Conservation (phyloP, 2,329 filamentous ascomycete species). For the Aureobasidium musti region DNA sequence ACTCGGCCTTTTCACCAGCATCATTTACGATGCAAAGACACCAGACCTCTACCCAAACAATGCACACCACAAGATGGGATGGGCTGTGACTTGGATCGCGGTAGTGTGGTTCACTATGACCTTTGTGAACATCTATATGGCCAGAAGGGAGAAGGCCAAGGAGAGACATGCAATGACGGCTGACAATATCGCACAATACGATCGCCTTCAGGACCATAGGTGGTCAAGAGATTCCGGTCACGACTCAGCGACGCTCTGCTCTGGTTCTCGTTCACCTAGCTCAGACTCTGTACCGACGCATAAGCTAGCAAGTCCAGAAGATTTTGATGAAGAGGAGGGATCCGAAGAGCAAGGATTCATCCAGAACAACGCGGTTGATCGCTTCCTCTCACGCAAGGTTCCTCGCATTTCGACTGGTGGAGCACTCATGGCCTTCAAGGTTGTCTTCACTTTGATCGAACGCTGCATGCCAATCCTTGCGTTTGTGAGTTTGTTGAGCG, state of each 20-base stretch:
- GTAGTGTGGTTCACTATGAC: constrained; percentile 68
- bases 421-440: constrained; percentile 59
- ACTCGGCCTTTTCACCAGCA: constrained; percentile 63
- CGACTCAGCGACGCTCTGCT: constrained; percentile 34
- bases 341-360: constrained; percentile 50
- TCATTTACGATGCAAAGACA: constrained; percentile 72
- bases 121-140: constrained; percentile 60
- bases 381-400: constrained; percentile 35
- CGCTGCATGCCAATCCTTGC: constrained; percentile 73
- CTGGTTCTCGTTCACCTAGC: constrained; percentile 40
- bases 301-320: constrained; percentile 28
- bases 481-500: constrained; percentile 70
- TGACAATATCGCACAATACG: constrained; percentile 42
- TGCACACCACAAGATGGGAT: constrained; percentile 79
- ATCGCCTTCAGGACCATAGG: constrained; percentile 41
- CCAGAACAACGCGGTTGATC: constrained; percentile 38
- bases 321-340: constrained; percentile 51
- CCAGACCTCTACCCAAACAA: constrained; percentile 84
- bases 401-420: constrained; percentile 47
- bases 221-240: constrained; percentile 48
- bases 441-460: constrained; percentile 68
- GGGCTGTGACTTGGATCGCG: constrained; percentile 73
- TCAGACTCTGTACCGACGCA: constrained; percentile 36
- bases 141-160: constrained; percentile 43
- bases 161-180: constrained; percentile 28